Base-by-base conservation (phyloP, 2,329 filamentous ascomycete species). In the Epichloe gansuensis region DNA sequence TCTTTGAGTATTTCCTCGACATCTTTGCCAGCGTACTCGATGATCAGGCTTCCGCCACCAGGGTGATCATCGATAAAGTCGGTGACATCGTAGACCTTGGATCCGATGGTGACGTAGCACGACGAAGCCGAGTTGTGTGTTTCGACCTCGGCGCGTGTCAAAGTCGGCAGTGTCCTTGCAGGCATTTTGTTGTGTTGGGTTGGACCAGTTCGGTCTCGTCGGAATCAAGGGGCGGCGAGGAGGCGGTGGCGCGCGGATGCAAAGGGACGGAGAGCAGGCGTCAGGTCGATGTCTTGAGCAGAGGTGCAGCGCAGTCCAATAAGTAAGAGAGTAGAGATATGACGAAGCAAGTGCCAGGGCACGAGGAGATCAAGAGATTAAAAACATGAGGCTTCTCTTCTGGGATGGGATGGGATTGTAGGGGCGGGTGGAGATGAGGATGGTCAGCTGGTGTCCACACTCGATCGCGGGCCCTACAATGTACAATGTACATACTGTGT, bases 71-170 rank as follows among this genome's bases (percentile, higher is more conserved):
- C 81, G 55, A 96, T 69, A 64, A 98, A 98, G 52, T 87, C 81
- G 54, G 93, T 96, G 57, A 98, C 78, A 74, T 98, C 91, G 76
- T 89, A 98, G 60, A 98, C 91, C 60, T 91, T 94, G 53, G 79
- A 78, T 56, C 89, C 90, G 51, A 96, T 76, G 3, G 87, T 93
- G 60, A 98, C 90, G 74, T 90, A 98, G 74, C 91, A 97, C 47
- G 89, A 95, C 64, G 89, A 80, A 48, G 74, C 72, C 46, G 80
- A 84, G 67, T 87, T 91, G 69, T 95, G 89, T 60, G 82, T 74
- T 67, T 84, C 81, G 63, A 98, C 82, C 66, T 98, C 87, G 59
- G 84, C 80, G 60, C 77, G 77, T 48, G 87, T 84, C 64, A 97
- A 84, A 31, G 85, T 91, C 53, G 91, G 91, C 48, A 97, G 81